Conservation (phyloP, 352 stramenopile genomes). For the Pelagophyceae sp. region DNA sequence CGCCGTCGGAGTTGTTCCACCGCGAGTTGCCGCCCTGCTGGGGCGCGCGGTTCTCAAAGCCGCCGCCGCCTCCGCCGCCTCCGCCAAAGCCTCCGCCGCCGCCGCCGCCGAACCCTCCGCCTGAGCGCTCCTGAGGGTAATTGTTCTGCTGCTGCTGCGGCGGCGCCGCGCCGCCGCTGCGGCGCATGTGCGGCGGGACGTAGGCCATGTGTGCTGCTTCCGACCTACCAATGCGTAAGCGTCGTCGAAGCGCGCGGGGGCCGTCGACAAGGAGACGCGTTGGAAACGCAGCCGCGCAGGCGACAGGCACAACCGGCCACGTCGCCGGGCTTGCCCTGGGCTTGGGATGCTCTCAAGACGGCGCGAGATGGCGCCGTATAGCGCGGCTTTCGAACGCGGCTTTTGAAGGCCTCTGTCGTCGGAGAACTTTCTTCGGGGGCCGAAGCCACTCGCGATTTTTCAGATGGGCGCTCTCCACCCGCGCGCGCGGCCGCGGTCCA, state of each 20-base stretch:
- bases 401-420: no score
- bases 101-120: not conserved
- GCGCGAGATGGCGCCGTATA: no score
- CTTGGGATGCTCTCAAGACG: no score
- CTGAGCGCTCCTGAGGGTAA: not conserved
- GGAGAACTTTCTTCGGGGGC: no score
- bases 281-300: no score
- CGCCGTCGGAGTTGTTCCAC: slow-evolving; percentile 26
- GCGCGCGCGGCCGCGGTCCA: no score
- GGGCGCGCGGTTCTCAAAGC: not conserved
- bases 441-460: no score
- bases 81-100: not conserved
- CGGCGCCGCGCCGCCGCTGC: not conserved
- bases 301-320: no score
- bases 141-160: slow-evolving; percentile 19
- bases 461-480: no score
- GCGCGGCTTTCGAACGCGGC: no score
- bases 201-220: not conserved
- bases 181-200: slow-evolving; percentile 5
- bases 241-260: not conserved
- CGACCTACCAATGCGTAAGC: not conserved
- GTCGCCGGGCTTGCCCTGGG: no score
- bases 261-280: no score
- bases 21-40: not conserved
- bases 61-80: not conserved